phyloP scores from a whole-genome alignment of 768 basidiomycete genomes.

The Boletus subparvulus region DNA sequence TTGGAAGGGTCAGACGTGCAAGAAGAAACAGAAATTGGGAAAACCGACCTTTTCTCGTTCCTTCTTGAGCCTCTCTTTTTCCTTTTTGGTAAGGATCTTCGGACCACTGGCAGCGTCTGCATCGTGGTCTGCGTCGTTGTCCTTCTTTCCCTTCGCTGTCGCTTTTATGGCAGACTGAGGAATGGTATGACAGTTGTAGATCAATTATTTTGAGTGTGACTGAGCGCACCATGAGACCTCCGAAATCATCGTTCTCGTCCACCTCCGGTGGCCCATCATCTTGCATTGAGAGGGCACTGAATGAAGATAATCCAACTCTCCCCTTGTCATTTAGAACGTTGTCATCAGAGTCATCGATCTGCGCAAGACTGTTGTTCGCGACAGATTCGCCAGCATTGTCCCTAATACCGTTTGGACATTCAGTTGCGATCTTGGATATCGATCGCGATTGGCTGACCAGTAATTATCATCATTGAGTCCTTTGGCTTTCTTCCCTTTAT shows the following conservation, averaged over 20 bases:
- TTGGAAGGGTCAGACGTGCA: constrained; percentile 32
- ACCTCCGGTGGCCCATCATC: constrained; percentile 42
- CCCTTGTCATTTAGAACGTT: constrained; percentile 28
- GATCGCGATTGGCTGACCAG: constrained; percentile 52
- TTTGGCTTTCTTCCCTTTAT: constrained; percentile 88
- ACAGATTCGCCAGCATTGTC: constrained; percentile 63
- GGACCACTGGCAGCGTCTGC: constrained; percentile 48
- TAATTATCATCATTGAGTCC: constrained; percentile 66
- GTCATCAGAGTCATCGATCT: constrained; percentile 44
- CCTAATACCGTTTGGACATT: constrained; percentile 39
- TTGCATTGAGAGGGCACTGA: constrained; percentile 45
- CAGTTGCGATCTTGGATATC: constrained; percentile 17
- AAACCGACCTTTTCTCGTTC: constrained; percentile 84
- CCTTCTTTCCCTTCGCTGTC: constrained; percentile 50
- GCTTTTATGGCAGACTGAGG: constrained; percentile 65
- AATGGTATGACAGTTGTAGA: neutral
- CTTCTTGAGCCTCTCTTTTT: constrained; percentile 97
- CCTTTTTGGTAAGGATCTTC: constrained; percentile 86
- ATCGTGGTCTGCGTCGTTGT: constrained; percentile 50
- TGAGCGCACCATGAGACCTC: constrained; percentile 68
- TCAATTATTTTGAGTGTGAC: neutral
- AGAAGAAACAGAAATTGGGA: neutral
- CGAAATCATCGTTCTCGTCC: constrained; percentile 66
- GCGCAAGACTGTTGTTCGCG: constrained; percentile 38
- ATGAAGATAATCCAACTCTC: constrained; percentile 48